Conservation (phyloP, 345 rosid genomes). For the Viola odorata region DNA sequence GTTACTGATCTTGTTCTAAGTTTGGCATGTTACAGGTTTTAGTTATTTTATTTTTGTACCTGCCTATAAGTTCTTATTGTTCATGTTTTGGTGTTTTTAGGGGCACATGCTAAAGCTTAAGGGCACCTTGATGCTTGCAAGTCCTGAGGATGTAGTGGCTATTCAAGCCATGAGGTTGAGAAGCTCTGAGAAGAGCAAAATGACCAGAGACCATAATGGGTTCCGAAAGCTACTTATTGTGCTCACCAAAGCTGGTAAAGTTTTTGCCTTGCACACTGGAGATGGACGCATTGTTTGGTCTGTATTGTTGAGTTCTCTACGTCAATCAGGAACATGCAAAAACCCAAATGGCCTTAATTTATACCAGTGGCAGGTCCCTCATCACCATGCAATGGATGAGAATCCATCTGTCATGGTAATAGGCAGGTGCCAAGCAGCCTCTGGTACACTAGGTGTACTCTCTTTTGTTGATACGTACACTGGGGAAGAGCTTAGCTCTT, state of each 20-base stretch:
- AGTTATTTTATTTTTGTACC: too few species aligned
- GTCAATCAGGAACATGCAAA: slow-evolving; percentile 53
- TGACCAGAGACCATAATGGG: slow-evolving; percentile 98
- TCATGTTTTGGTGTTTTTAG: slow-evolving; percentile 35
- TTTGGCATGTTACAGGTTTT: too few species aligned
- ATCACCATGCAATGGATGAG: slow-evolving; percentile 93
- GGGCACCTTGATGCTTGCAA: slow-evolving; percentile 91
- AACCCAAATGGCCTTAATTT: slow-evolving; percentile 54
- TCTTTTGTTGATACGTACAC: slow-evolving; percentile 84
- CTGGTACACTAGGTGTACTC: slow-evolving; percentile 58
- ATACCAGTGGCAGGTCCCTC: slow-evolving; percentile 94
- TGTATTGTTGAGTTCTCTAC: slow-evolving; percentile 52
- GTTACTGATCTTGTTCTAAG: too few species aligned
- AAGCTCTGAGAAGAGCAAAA: slow-evolving; percentile 86
- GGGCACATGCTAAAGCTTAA: slow-evolving; percentile 91
- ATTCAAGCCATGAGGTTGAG: slow-evolving; percentile 81
- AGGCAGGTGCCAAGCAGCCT: slow-evolving; percentile 60
- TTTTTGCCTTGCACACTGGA: slow-evolving; percentile 92
- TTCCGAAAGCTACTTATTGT: slow-evolving; percentile 85
- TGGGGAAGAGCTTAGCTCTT: slow-evolving; percentile 61
- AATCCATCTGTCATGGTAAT: slow-evolving; percentile 89
- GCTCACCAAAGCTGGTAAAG: slow-evolving; percentile 77
- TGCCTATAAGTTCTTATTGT: too few species aligned
- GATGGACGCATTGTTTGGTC: slow-evolving; percentile 96
- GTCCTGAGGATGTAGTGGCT: slow-evolving; percentile 81